phyloP scores from a whole-genome alignment of 2,329 filamentous ascomycete genomes.

The Cladophialophora immunda region DNA sequence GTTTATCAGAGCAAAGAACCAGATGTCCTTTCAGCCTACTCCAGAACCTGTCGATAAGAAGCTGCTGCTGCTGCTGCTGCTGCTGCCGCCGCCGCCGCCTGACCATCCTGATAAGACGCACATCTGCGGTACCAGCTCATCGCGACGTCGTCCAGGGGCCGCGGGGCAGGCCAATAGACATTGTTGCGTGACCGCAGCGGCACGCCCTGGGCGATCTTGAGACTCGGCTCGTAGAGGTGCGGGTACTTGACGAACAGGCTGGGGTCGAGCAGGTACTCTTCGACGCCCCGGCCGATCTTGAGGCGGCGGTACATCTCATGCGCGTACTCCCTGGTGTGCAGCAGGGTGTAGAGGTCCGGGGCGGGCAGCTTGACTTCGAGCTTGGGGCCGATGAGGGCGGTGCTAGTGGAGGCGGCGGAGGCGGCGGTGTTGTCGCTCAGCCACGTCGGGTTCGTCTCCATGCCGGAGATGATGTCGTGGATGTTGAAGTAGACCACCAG shows the following conservation, averaged over 20 bases:
- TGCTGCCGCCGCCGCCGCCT: too few relatives aligned
- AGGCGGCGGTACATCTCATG: constrained; percentile 22
- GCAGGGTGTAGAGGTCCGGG: constrained; percentile 25
- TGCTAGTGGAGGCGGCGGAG: not conserved
- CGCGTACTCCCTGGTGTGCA: constrained; percentile 25
- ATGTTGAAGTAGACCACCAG: constrained; percentile 28
- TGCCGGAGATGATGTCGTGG: constrained; percentile 26
- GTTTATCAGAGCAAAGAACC: not conserved
- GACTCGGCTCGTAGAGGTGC: constrained; percentile 27
- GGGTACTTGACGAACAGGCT: constrained; percentile 27
- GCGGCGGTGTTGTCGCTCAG: not conserved
- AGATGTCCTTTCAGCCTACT: not conserved
- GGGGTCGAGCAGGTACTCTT: constrained; percentile 18
- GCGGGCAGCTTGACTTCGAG: constrained; percentile 21
- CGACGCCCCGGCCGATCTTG: constrained; percentile 15
- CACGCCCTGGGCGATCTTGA: constrained; percentile 20
- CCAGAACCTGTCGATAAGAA: not conserved
- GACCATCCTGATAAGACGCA: constrained; percentile 6
- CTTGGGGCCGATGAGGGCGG: not conserved
- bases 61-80: too few relatives aligned
- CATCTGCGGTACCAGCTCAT: constrained; percentile 24
- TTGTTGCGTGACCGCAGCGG: constrained; percentile 25
- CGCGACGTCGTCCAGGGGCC: constrained; percentile 23
- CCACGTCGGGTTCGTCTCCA: constrained; percentile 19
- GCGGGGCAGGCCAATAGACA: constrained; percentile 16